Percentiles rank a stretch among this genome's conserved stretches.
Conservation (phyloP, 768 basidiomycete genomes). For the Xerocomellus chrysenteron region DNA sequence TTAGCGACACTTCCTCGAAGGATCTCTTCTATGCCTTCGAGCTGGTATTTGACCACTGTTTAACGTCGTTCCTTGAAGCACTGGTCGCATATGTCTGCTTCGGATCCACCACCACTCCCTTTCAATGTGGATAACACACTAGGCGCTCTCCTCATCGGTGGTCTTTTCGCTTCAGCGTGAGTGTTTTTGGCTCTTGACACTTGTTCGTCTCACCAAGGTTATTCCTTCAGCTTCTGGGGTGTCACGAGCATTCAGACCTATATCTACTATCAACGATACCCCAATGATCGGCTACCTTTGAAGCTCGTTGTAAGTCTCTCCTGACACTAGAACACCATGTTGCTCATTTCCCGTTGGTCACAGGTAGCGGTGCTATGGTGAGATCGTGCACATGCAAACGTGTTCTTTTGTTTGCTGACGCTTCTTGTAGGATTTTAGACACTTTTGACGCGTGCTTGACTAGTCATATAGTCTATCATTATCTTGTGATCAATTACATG, state of each 20-base stretch:
- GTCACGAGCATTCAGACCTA: constrained; percentile 55
- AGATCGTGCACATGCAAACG: no score
- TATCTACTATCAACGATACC: constrained; percentile 44
- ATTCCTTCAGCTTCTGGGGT: constrained; percentile 50
- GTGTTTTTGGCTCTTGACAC: constrained; percentile 12
- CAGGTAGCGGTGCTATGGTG: constrained; percentile 24
- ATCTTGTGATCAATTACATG: constrained; percentile 55
- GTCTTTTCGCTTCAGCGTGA: constrained; percentile 53
- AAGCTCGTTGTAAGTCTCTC: constrained; percentile 39
- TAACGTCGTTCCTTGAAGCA: background rate
- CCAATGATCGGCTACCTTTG: constrained; percentile 33
- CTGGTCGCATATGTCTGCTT: constrained; percentile 10
- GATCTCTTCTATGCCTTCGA: no score
- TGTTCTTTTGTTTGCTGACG: background rate
- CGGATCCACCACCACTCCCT: constrained; percentile 2
- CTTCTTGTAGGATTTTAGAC: constrained; percentile 40
- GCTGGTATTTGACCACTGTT: no score
- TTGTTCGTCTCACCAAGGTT: background rate
- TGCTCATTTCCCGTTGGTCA: constrained; percentile 39
- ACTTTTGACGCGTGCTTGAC: constrained; percentile 55
- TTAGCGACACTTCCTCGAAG: no score
- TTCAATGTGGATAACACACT: constrained; percentile 46
- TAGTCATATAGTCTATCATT: constrained; percentile 56
- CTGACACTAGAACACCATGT: background rate
- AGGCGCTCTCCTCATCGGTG: constrained; percentile 55